Evolutionary conservation across 2,329 filamentous ascomycete species (phyloP).

Genomic region (Alternaria gansuensis): DNA sequence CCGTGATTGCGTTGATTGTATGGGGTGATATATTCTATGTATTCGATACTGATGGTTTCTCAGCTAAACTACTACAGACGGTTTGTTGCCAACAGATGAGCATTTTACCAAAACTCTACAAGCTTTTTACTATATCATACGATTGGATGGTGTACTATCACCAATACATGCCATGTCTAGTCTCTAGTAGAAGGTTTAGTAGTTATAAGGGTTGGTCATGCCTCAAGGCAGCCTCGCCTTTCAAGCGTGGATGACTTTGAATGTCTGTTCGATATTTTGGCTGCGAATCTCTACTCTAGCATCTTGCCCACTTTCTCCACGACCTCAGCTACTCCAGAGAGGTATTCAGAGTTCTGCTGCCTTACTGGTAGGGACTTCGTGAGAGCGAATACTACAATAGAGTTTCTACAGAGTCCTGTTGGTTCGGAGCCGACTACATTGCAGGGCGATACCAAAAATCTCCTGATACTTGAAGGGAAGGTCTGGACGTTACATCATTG

Average conservation of each 20-base stretch:
- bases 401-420: background rate
- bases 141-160: too few relatives aligned
- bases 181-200: too few relatives aligned
- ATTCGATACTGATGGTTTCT: background rate
- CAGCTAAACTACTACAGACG: background rate
- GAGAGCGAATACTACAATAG: background rate
- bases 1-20: background rate
- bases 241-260: background rate
- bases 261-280: background rate
- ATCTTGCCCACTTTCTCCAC: background rate
- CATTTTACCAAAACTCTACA: background rate
- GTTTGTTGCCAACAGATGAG: background rate
- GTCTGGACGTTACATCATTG: background rate
- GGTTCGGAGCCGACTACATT: background rate
- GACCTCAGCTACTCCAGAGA: background rate
- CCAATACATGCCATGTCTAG: too few relatives aligned
- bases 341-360: background rate
- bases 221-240: background rate
- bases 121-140: background rate
- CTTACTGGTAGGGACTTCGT: background rate
- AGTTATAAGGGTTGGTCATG: too few relatives aligned
- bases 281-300: background rate
- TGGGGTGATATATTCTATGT: background rate
- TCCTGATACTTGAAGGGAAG: background rate
- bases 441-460: background rate